Evolutionary conservation across 148 eudicot species (phyloP), one percentile per base, ranked within the genome.

Genomic region (Diospyros lotus): DNA sequence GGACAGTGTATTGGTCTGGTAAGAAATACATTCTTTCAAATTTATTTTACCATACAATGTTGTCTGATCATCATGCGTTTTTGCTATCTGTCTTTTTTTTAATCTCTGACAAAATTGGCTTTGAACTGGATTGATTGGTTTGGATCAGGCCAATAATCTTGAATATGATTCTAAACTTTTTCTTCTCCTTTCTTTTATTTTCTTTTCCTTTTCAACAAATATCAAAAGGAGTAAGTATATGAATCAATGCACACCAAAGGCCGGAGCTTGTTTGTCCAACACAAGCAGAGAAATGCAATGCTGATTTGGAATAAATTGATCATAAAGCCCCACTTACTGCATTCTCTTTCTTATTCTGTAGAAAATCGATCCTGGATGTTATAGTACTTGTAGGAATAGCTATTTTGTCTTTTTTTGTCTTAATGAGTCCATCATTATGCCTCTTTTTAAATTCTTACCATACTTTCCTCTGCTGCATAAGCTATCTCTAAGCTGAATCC

Each of bases 1-100:
- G 99, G 97, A 12, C 99, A 95, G 80, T 95, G 99, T 89, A 93
- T 95, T 79, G 97, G 99, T 40, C 90, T 89, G 96, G 98, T 93
- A 82, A 87, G 91, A 74, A 62, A 42, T 74, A 4, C 53, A 9
- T 78, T 55, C 42, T 74, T 42, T 17, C 46, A 6, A 8, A 55
- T 4, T 63, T 39, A 42, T 3, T 8, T 67, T 13, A 71, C 28
- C 28, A 28, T 28, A 28, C 28, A 28, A 28, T 28, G 28, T 28
- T 28, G 28, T 28, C 28, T 28, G 28, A 28, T 28, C 28, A 28
- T 28, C 28, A 28, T 28, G 28, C 28, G 28, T 28, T 28, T 28
- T 28, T 28, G 28, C 28, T 28, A 28, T 28, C 28, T 28, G 28
- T 28, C 28, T 28, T 28, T 28, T 28, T 28, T 28, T 28, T 28